Evolutionary conservation across 1,284 basidiomycete species (phyloP).

Genomic region (Leccinum huronense): DNA sequence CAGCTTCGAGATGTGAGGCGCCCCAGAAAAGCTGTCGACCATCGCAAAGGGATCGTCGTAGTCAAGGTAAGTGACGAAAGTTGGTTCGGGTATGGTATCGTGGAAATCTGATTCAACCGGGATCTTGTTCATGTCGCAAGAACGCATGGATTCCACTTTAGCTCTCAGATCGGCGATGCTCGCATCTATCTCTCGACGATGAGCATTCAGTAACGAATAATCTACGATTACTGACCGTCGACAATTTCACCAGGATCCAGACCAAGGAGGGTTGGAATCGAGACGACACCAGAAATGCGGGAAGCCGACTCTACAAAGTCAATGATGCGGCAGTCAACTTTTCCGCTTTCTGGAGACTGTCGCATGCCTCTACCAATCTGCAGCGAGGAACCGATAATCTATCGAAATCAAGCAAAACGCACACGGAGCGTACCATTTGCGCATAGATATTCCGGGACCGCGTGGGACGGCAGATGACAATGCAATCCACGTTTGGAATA

Average conservation of each 20-base stretch:
- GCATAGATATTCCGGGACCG: constrained; percentile 86
- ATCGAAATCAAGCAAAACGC: not conserved
- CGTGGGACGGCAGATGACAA: constrained; percentile 85
- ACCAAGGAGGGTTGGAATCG: constrained; percentile 85
- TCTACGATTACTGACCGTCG: constrained; percentile 48
- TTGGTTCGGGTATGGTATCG: constrained; percentile 52
- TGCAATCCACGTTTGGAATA: constrained; percentile 90
- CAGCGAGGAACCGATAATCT: constrained; percentile 1
- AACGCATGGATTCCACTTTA: constrained; percentile 33
- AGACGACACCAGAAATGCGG: constrained; percentile 73
- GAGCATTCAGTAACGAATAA: constrained; percentile 8
- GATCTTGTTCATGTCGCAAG: constrained; percentile 12
- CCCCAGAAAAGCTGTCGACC: constrained; percentile 50
- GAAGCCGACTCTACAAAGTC: constrained; percentile 85
- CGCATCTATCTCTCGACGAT: constrained; percentile 43
- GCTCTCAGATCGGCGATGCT: constrained; percentile 49
- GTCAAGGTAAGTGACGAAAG: constrained; percentile 75
- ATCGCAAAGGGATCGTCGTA: constrained; percentile 78
- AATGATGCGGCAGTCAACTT: constrained; percentile 84
- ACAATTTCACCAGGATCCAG: constrained; percentile 72
- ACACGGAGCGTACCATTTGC: constrained; percentile 74
- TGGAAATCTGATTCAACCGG: constrained; percentile 23
- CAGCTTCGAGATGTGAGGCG: constrained; percentile 51
- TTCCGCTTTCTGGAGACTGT: constrained; percentile 78
- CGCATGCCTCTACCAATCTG: constrained; percentile 93